These are phyloP conservation scores for Ophiostoma sp. DNA, from an alignment of 2,329 filamentous ascomycete genomes.

Conservation along the genomic window DNA sequence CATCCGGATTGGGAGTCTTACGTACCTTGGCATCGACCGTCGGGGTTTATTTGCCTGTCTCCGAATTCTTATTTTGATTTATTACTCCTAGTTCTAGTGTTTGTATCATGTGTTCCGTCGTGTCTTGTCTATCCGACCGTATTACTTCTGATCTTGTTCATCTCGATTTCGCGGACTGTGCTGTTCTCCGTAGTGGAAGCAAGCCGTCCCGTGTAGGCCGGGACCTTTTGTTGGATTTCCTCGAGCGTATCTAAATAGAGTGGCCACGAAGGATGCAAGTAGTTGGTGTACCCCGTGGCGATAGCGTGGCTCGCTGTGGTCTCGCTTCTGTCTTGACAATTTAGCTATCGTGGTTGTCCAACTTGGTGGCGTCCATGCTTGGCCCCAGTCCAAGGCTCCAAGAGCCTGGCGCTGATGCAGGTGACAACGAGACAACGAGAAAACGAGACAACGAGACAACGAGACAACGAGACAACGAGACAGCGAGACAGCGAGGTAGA, in stretches of 20 bases:
- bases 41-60: slow-evolving; percentile 8
- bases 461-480: not conserved
- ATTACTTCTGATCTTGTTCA: not conserved
- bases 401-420: not conserved
- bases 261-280: not conserved
- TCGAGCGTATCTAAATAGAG: not conserved
- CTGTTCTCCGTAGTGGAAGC: not conserved
- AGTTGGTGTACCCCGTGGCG: no score
- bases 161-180: not conserved
- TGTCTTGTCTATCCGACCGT: not conserved
- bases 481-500: not conserved
- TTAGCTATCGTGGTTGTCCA: not conserved
- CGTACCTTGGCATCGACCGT: slow-evolving; percentile 9
- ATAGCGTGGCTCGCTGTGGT: not conserved
- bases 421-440: not conserved
- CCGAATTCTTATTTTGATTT: slow-evolving; percentile 3
- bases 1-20: slow-evolving; percentile 21
- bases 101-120: not conserved
- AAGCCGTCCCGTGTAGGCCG: not conserved
- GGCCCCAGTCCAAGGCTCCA: not conserved
- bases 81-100: not conserved
- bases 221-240: not conserved
- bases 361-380: not conserved
- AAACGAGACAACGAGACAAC: not conserved
- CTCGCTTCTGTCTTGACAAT: not conserved